Conservation (phyloP, 2,329 filamentous ascomycete genomes). For the Venturia carpophila region DNA sequence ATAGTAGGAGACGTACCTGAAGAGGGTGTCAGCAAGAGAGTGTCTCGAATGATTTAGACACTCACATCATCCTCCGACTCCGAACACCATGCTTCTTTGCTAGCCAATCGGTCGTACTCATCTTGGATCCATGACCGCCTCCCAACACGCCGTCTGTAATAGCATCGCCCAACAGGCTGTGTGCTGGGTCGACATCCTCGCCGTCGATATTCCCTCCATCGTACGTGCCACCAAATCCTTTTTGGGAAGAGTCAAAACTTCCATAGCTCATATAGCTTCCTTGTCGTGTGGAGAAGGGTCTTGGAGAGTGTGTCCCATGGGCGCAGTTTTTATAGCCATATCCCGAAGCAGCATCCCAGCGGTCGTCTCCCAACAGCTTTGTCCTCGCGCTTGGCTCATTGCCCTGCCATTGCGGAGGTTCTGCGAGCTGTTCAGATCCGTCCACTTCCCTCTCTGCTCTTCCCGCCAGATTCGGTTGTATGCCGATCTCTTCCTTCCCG, state of each 20-base stretch:
- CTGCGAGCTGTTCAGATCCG: slow-evolving; percentile 18
- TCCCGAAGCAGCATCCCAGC: slow-evolving; percentile 28
- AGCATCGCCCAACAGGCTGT: slow-evolving; percentile 36
- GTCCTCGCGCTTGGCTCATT: slow-evolving; percentile 31
- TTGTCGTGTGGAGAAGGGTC: slow-evolving; percentile 43
- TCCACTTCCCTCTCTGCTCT: slow-evolving; percentile 26
- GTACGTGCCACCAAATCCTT: slow-evolving; percentile 34
- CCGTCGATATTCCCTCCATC: slow-evolving; percentile 28
- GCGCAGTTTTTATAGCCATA: slow-evolving; percentile 43
- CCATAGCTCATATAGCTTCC: slow-evolving; percentile 45
- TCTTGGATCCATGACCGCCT: slow-evolving; percentile 51
- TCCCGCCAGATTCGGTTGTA: slow-evolving; percentile 27
- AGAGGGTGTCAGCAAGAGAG: not conserved
- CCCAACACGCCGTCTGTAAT: slow-evolving; percentile 38
- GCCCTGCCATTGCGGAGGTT: slow-evolving; percentile 2
- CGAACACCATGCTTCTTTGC: slow-evolving; percentile 66
- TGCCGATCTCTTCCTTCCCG: slow-evolving; percentile 24
- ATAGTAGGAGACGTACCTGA: slow-evolving; percentile 85
- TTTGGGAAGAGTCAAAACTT: slow-evolving; percentile 39
- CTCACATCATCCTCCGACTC: slow-evolving; percentile 66
- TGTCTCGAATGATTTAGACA: not conserved
- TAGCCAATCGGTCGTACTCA: slow-evolving; percentile 63
- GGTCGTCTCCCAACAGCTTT: slow-evolving; percentile 32
- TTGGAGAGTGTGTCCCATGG: slow-evolving; percentile 65
- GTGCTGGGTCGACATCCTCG: slow-evolving; percentile 29